Evolutionary conservation across 2,329 filamentous ascomycete species (phyloP).

Genomic region (Plenodomus biglobosus): DNA sequence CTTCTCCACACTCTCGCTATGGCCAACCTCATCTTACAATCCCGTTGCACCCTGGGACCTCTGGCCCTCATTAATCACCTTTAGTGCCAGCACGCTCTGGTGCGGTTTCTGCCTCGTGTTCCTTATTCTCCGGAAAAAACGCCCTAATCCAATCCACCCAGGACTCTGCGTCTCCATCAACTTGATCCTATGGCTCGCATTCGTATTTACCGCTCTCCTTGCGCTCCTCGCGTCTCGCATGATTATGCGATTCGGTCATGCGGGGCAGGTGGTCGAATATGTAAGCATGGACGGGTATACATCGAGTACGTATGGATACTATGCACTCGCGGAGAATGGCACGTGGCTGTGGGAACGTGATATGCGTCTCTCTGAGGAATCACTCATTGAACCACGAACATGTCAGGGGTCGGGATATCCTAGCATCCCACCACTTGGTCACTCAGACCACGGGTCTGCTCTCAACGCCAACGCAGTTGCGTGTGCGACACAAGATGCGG

Average conservation of each 20-base stretch:
- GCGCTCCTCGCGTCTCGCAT: slow-evolving; percentile 18
- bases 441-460: neutral
- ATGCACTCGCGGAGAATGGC: slow-evolving; percentile 27
- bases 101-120: slow-evolving; percentile 31
- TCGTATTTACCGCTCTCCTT: slow-evolving; percentile 32
- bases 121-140: slow-evolving; percentile 26
- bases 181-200: slow-evolving; percentile 40
- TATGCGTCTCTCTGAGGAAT: neutral
- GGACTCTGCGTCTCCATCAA: slow-evolving; percentile 40
- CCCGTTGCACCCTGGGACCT: slow-evolving; percentile 16
- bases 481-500: slow-evolving; percentile 37
- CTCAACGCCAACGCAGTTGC: slow-evolving; percentile 11
- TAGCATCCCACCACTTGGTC: slow-evolving; percentile 14
- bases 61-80: slow-evolving; percentile 34
- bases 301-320: slow-evolving; percentile 19
- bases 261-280: slow-evolving; percentile 13
- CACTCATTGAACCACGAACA: neutral
- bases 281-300: slow-evolving; percentile 10
- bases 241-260: slow-evolving; percentile 20
- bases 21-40: slow-evolving; percentile 10
- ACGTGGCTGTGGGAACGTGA: slow-evolving; percentile 34
- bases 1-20: slow-evolving; percentile 3
- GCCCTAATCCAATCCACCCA: slow-evolving; percentile 36
- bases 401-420: slow-evolving; percentile 10
- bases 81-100: slow-evolving; percentile 36